Conservation (phyloP, 2,329 filamentous ascomycete genomes). For the Colletotrichum shisoi region DNA sequence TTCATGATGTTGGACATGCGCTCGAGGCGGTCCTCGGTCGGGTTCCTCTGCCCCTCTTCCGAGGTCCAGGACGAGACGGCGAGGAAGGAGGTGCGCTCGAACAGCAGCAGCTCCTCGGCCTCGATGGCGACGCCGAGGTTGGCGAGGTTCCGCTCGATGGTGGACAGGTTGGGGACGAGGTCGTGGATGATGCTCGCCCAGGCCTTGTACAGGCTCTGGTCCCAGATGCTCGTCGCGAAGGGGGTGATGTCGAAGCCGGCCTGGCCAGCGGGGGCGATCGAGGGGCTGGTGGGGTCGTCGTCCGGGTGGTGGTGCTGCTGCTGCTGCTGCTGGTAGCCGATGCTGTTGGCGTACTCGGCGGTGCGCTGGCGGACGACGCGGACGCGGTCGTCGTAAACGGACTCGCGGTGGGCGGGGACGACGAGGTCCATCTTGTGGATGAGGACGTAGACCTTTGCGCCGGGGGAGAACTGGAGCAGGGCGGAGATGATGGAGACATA, state of each 20-base stretch:
- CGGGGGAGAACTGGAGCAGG: slow-evolving; percentile 81
- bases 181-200: slow-evolving; percentile 99
- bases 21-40: slow-evolving; percentile 91
- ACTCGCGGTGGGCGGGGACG: slow-evolving; percentile 77
- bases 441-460: slow-evolving; percentile 88
- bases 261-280: slow-evolving; percentile 42
- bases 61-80: slow-evolving; percentile 93
- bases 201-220: slow-evolving; percentile 96
- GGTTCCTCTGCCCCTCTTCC: slow-evolving; percentile 77
- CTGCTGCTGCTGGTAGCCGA: slow-evolving; percentile 44
- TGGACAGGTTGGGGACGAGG: slow-evolving; percentile 88
- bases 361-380: slow-evolving; percentile 79
- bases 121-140: slow-evolving; percentile 85
- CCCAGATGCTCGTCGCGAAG: slow-evolving; percentile 97
- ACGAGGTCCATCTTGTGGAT: slow-evolving; percentile 99
- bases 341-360: slow-evolving; percentile 58
- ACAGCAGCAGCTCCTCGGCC: slow-evolving; percentile 91
- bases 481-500: slow-evolving; percentile 92
- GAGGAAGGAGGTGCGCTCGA: slow-evolving; percentile 94
- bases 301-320: slow-evolving; percentile 13
- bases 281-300: slow-evolving; percentile 40
- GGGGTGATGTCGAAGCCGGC: slow-evolving; percentile 75
- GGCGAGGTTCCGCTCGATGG: slow-evolving; percentile 86
- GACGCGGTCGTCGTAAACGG: slow-evolving; percentile 85
- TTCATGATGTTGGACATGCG: slow-evolving; percentile 96